Conservation (phyloP, 345 rosid genomes). For the Salix arbutifolia region DNA sequence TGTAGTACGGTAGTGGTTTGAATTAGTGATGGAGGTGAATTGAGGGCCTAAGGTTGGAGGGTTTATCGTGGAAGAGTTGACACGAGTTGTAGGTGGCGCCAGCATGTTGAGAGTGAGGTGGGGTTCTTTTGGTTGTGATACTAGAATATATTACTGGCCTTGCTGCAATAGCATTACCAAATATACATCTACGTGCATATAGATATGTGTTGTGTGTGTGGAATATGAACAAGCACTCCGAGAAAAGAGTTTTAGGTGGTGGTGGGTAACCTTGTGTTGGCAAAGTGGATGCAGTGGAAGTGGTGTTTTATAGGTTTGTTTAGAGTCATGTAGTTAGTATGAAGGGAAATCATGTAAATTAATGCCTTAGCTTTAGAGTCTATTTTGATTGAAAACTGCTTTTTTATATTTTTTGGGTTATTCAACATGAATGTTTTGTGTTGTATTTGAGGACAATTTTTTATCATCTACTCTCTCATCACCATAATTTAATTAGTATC, state of each 20-base stretch:
- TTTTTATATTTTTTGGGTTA: background rate
- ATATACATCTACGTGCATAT: too few species aligned
- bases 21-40: too few species aligned
- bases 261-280: background rate
- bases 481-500: background rate
- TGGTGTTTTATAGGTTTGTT: background rate
- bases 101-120: too few species aligned
- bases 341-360: background rate
- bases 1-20: too few species aligned
- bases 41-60: too few species aligned
- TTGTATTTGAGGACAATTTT: background rate
- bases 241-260: background rate
- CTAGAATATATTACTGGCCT: too few species aligned
- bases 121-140: too few species aligned
- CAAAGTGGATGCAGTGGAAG: background rate
- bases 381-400: background rate
- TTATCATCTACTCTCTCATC: background rate
- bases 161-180: too few species aligned
- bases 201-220: background rate
- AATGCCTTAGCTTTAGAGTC: background rate
- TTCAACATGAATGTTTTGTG: background rate
- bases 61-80: too few species aligned
- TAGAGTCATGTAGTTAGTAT: background rate
- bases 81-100: too few species aligned
- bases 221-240: background rate